These are phyloP conservation scores for Albatrellus ellisii DNA, from an alignment of 768 basidiomycete genomes.

Conservation along the genomic window DNA sequence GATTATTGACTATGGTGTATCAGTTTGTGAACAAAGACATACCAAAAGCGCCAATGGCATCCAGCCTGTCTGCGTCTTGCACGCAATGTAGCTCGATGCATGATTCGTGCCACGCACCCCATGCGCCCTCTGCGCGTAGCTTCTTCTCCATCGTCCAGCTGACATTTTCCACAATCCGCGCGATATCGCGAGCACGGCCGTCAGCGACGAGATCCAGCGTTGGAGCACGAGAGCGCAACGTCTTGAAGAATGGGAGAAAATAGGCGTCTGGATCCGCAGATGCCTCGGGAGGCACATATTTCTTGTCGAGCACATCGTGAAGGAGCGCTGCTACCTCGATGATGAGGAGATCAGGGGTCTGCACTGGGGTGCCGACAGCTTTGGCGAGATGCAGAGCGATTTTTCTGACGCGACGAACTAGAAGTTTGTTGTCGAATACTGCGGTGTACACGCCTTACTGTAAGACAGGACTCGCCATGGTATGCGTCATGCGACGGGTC, in stretches of 20 bases:
- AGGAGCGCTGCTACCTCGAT: slow-evolving; percentile 82
- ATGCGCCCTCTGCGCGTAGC: slow-evolving; percentile 36
- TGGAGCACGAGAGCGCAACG: slow-evolving; percentile 15
- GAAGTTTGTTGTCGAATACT: not conserved
- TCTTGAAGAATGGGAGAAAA: slow-evolving; percentile 53
- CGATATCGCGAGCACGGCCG: slow-evolving; percentile 42
- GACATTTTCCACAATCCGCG: slow-evolving; percentile 60
- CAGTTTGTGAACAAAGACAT: slow-evolving; percentile 6
- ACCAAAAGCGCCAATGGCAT: slow-evolving; percentile 42
- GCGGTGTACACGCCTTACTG: not conserved
- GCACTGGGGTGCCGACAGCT: slow-evolving; percentile 19
- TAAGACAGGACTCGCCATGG: slow-evolving; percentile 34
- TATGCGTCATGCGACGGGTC: slow-evolving; percentile 73
- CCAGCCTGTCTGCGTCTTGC: slow-evolving; percentile 39
- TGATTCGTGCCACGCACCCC: slow-evolving; percentile 54
- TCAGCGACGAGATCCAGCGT: slow-evolving; percentile 38
- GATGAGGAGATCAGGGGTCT: slow-evolving; percentile 52
- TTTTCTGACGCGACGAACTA: slow-evolving; percentile 73
- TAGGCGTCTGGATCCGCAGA: slow-evolving; percentile 47
- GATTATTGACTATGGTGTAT: not conserved
- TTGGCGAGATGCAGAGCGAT: slow-evolving; percentile 61
- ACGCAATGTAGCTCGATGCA: slow-evolving; percentile 70
- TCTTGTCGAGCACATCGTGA: slow-evolving; percentile 81
- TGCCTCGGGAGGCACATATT: slow-evolving; percentile 50
- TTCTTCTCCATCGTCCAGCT: slow-evolving; percentile 80